Conservation (phyloP, 1,284 basidiomycete species). For the Microbotryum silenes-acaulis region DNA sequence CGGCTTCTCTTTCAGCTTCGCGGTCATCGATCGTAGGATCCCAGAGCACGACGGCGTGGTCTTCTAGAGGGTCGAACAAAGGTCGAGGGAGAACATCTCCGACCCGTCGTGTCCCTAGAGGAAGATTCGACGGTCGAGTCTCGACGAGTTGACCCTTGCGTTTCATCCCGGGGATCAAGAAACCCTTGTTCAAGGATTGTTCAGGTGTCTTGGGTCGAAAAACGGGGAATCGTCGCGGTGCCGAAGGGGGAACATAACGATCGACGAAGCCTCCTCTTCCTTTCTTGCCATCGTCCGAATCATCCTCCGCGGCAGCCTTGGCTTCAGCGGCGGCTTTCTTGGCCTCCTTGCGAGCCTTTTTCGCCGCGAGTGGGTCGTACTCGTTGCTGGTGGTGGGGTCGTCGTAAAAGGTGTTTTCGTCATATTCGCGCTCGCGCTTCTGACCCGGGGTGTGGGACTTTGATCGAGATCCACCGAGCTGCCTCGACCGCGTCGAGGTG, state of each 20-base stretch:
- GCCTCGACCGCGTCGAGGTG: slow-evolving; percentile 5
- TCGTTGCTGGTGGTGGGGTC: not conserved
- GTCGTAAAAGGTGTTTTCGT: slow-evolving; percentile 30
- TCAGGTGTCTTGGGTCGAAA: slow-evolving; percentile 75
- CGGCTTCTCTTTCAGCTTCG: slow-evolving; percentile 53
- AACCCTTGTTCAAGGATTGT: slow-evolving; percentile 50
- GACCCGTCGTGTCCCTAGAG: slow-evolving; percentile 78
- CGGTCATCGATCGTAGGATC: slow-evolving; percentile 91
- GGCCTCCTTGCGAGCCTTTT: slow-evolving; percentile 46
- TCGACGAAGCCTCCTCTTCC: slow-evolving; percentile 45
- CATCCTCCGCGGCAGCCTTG: slow-evolving; percentile 47
- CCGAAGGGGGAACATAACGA: slow-evolving; percentile 23
- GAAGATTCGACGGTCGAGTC: slow-evolving; percentile 58
- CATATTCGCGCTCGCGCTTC: slow-evolving; percentile 25
- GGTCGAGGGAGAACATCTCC: slow-evolving; percentile 80
- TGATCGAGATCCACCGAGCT: slow-evolving; percentile 6
- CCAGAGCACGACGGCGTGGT: slow-evolving; percentile 94
- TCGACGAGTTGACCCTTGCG: slow-evolving; percentile 64
- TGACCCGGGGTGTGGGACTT: not conserved
- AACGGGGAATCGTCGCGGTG: slow-evolving; percentile 55
- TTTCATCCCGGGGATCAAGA: slow-evolving; percentile 80
- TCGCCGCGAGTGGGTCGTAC: slow-evolving; percentile 6
- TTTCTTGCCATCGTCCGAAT: slow-evolving; percentile 41
- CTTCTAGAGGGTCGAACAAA: slow-evolving; percentile 91
- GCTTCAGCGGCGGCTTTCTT: slow-evolving; percentile 36